A percentile compares a stretch with the other conserved stretches of the same genome.
phyloP scores from a whole-genome alignment of 768 basidiomycete species.

The Pleurotus giganteus region DNA sequence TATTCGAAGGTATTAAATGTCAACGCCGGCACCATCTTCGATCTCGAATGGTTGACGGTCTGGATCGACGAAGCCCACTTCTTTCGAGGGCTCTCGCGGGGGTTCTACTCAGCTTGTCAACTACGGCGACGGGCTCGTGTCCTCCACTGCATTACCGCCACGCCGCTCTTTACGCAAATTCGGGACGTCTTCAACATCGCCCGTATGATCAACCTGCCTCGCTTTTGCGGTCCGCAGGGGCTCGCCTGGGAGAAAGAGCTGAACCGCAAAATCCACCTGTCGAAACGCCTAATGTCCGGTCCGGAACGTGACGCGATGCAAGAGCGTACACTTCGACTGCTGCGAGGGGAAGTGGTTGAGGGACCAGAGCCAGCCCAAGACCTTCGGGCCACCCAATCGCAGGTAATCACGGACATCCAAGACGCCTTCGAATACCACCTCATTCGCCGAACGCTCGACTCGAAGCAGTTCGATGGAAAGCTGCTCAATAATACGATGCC shows the following conservation, averaged over 20 bases:
- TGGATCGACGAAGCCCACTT: conserved; percentile 17
- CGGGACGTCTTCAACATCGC: conserved; percentile 9
- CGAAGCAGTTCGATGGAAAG: conserved; percentile 1
- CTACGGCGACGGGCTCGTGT: background rate
- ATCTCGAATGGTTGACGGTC: background rate
- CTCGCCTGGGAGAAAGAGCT: background rate
- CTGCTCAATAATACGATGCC: background rate
- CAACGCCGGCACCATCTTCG: background rate
- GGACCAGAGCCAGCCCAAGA: background rate
- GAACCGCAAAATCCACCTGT: background rate
- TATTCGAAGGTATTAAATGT: too few species aligned
- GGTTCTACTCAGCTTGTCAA: conserved; percentile 8
- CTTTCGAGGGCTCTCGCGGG: conserved; percentile 9
- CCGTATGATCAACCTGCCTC: background rate
- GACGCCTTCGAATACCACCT: background rate
- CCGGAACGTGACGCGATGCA: background rate
- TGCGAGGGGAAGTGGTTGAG: background rate
- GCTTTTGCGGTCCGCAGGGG: background rate
- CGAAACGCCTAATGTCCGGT: background rate
- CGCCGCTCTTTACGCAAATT: conserved; percentile 10
- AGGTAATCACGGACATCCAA: background rate
- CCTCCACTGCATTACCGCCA: conserved; percentile 8
- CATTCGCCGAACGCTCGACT: conserved; percentile 5
- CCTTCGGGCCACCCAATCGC: background rate
- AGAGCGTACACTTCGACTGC: background rate